A percentile compares a stretch with the other conserved stretches of the same genome.
phyloP scores from a whole-genome alignment of 306 rosid genomes.

The Myrica gale region DNA sequence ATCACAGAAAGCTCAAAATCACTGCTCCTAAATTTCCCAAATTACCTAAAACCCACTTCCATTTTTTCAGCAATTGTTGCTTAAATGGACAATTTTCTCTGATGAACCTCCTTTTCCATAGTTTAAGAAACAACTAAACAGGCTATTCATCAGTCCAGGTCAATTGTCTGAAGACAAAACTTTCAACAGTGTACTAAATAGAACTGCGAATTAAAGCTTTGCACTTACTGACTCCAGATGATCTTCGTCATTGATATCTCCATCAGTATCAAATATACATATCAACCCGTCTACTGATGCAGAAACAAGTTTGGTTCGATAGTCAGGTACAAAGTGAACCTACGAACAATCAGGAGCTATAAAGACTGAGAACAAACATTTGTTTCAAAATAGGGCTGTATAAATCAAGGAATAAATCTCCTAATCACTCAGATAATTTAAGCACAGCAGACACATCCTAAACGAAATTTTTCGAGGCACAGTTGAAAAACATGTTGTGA shows the following conservation, averaged over 20 bases:
- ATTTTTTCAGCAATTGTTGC: neutral
- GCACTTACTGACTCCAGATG: slow-evolving; percentile 77
- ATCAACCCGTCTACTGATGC: slow-evolving; percentile 94
- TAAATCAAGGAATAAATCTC: neutral
- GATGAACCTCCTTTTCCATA: neutral
- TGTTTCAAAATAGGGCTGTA: neutral
- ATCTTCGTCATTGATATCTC: slow-evolving; percentile 82
- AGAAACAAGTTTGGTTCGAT: slow-evolving; percentile 74
- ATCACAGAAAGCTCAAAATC: neutral
- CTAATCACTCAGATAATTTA: neutral
- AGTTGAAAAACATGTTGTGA: neutral
- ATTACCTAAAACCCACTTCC: neutral
- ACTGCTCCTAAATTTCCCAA: neutral
- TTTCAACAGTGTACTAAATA: neutral
- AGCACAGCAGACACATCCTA: neutral
- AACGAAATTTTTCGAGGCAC: neutral
- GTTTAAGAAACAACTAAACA: neutral
- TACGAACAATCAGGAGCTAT: slow-evolving; percentile 28
- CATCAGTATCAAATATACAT: slow-evolving; percentile 74
- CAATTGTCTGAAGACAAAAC: neutral
- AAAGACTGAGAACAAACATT: neutral
- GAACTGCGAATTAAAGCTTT: neutral
- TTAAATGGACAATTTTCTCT: neutral
- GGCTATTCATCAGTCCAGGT: neutral
- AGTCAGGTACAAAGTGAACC: slow-evolving; percentile 85